Evolutionary conservation across 139 green algal genomes (phyloP).

Genomic region (Asterochloris sp.): DNA sequence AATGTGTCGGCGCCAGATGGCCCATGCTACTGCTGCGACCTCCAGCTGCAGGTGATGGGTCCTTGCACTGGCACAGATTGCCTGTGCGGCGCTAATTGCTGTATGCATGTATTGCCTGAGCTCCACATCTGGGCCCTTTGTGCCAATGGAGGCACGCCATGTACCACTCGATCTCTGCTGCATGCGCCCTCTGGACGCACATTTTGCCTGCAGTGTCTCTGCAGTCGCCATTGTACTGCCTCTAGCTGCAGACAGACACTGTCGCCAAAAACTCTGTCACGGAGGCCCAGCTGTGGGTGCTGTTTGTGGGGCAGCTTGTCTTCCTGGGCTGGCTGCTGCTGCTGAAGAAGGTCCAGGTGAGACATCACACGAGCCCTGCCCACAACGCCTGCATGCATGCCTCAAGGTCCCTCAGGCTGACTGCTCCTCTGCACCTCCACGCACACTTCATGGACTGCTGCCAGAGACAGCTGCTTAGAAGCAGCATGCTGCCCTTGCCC

Average conservation of each 20-base stretch:
- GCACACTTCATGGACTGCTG: no score
- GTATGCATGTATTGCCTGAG: not conserved
- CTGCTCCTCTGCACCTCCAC: no score
- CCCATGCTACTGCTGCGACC: slow-evolving; percentile 39
- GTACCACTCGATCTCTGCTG: no score
- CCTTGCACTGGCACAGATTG: not conserved
- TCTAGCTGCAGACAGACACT: not conserved
- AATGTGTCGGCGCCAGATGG: slow-evolving; percentile 27
- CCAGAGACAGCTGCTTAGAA: no score
- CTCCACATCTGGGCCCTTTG: no score
- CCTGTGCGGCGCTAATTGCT: not conserved
- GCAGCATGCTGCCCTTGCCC: no score
- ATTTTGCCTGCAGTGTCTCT: not conserved
- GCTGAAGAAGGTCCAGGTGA: slow-evolving; percentile 29
- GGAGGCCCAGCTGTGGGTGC: slow-evolving; percentile 33
- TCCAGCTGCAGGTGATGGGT: slow-evolving; percentile 19
- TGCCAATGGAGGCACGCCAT: no score
- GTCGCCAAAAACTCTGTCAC: slow-evolving; percentile 2
- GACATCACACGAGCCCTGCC: not conserved
- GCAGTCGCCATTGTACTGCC: not conserved
- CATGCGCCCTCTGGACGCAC: no score
- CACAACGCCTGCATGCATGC: not conserved
- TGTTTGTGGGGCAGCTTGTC: slow-evolving; percentile 34
- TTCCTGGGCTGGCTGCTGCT: slow-evolving; percentile 43
- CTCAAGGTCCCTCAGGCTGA: no score